A percentile compares a stretch with the other conserved stretches of the same genome.
phyloP scores from a whole-genome alignment of 352 stramenopile species.

The Phytophthora pseudosyringae region DNA sequence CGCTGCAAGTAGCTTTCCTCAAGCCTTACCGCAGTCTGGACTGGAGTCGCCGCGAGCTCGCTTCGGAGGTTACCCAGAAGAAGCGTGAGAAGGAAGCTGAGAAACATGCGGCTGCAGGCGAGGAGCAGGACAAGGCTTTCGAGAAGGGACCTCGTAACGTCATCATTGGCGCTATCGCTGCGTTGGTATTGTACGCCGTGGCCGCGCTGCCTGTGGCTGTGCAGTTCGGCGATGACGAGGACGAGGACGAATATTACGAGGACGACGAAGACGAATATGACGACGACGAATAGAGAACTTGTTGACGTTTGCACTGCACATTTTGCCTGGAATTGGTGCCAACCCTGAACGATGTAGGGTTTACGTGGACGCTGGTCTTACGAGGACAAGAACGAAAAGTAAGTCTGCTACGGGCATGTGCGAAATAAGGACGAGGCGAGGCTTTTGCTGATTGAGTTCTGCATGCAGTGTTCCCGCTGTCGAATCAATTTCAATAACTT shows the following conservation, averaged over 20 bases:
- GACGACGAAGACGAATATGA: slow-evolving; percentile 39
- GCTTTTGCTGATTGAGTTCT: slow-evolving; percentile 6
- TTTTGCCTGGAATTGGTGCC: not conserved
- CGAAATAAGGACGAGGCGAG: not conserved
- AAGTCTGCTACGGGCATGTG: not conserved
- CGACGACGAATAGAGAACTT: slow-evolving; percentile 35
- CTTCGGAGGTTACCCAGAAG: slow-evolving; percentile 59
- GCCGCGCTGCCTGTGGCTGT: slow-evolving; percentile 69
- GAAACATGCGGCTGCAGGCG: slow-evolving; percentile 11
- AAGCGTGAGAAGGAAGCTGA: slow-evolving; percentile 48
- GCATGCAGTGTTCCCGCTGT: slow-evolving; percentile 13
- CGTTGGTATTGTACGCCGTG: slow-evolving; percentile 76
- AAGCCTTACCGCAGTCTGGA: slow-evolving; percentile 85
- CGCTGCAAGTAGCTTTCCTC: slow-evolving; percentile 72
- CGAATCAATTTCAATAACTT: slow-evolving; percentile 51
- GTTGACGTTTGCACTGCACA: not conserved
- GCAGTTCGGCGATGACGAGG: slow-evolving; percentile 50
- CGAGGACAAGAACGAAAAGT: not conserved
- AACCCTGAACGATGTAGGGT: not conserved
- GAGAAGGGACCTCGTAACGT: slow-evolving; percentile 84
- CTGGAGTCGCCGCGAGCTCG: slow-evolving; percentile 79
- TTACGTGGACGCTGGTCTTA: too few species aligned
- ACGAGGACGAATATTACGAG: slow-evolving; percentile 51
- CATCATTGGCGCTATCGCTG: slow-evolving; percentile 74
- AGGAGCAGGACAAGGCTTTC: slow-evolving; percentile 50